Evolutionary conservation across 208 protist genomes (phyloP).

Genomic region (Leishmania aethiopica): DNA sequence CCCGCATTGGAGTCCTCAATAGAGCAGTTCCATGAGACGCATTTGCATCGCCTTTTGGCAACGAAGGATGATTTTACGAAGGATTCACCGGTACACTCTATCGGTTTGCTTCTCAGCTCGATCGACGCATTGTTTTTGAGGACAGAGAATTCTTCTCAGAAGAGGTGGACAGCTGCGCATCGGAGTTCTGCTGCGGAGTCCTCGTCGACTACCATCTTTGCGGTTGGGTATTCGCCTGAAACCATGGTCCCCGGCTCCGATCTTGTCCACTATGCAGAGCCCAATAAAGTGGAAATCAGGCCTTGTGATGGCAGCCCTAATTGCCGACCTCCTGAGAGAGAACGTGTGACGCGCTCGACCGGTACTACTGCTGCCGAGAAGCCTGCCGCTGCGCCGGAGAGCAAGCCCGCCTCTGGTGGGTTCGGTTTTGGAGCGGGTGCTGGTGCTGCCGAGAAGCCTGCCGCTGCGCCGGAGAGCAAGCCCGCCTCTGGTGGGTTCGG

Average conservation of each 20-base stretch:
- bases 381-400: background rate
- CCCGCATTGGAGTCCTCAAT: slow-evolving; percentile 28
- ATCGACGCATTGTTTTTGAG: slow-evolving; percentile 17
- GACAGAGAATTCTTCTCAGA: background rate
- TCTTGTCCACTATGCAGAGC: background rate
- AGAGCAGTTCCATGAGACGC: slow-evolving; percentile 27
- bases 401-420: background rate
- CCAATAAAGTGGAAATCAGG: background rate
- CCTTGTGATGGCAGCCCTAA: background rate
- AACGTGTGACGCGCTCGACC: background rate
- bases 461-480: background rate
- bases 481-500: background rate
- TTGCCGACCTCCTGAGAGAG: background rate
- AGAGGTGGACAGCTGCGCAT: background rate
- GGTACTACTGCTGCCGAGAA: background rate
- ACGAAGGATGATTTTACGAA: slow-evolving; percentile 6
- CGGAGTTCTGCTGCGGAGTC: slow-evolving; percentile 2
- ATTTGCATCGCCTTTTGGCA: slow-evolving; percentile 23
- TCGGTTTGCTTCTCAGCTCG: slow-evolving; percentile 21
- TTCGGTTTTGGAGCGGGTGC: background rate
- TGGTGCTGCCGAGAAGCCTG: background rate
- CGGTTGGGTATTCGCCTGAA: slow-evolving; percentile 23
- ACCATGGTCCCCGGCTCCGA: background rate
- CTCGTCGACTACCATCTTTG: slow-evolving; percentile 1
- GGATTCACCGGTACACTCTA: slow-evolving; percentile 7